These are phyloP conservation scores for Leccinellum albellum DNA, from an alignment of 768 basidiomycete species.

Conservation along the genomic window DNA sequence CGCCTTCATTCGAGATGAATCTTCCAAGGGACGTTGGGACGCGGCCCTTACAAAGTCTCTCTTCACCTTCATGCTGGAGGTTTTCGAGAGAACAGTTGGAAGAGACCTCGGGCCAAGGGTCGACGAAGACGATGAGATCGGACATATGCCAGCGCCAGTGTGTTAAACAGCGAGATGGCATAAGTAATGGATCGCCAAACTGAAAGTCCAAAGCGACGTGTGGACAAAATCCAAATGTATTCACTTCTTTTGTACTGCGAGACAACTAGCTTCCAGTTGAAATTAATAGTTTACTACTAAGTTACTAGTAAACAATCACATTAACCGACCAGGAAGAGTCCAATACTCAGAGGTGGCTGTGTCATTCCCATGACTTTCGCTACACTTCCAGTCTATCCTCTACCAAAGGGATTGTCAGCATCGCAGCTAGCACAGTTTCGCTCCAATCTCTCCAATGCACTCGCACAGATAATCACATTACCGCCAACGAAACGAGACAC, in stretches of 20 bases:
- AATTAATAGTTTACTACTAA: too few relatives aligned
- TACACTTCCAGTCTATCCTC: constrained; percentile 56
- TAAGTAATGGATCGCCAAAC: neutral
- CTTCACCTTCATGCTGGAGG: constrained; percentile 87
- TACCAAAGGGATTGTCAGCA: constrained; percentile 47
- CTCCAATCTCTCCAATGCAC: constrained; percentile 41
- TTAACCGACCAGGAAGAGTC: too few relatives aligned
- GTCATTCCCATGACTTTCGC: constrained; percentile 24
- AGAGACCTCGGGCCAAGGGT: constrained; percentile 76
- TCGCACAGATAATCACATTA: constrained; percentile 46
- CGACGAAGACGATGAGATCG: constrained; percentile 43
- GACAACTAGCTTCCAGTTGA: too few relatives aligned
- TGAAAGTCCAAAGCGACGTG: neutral
- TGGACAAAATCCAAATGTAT: too few relatives aligned
- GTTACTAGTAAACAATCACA: too few relatives aligned
- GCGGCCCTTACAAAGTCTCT: constrained; percentile 80
- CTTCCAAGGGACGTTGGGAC: constrained; percentile 93
- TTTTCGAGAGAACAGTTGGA: constrained; percentile 85
- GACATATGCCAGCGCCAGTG: too few relatives aligned
- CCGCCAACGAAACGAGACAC: constrained; percentile 46
- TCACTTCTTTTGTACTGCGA: too few relatives aligned
- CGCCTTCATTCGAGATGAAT: constrained; percentile 91
- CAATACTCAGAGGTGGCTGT: too few relatives aligned
- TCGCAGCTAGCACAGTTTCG: constrained; percentile 51
- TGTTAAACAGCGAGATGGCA: constrained; percentile 37